phyloP scores from a whole-genome alignment of 2,329 filamentous ascomycete genomes.

The Arthrinium phaeospermum region DNA sequence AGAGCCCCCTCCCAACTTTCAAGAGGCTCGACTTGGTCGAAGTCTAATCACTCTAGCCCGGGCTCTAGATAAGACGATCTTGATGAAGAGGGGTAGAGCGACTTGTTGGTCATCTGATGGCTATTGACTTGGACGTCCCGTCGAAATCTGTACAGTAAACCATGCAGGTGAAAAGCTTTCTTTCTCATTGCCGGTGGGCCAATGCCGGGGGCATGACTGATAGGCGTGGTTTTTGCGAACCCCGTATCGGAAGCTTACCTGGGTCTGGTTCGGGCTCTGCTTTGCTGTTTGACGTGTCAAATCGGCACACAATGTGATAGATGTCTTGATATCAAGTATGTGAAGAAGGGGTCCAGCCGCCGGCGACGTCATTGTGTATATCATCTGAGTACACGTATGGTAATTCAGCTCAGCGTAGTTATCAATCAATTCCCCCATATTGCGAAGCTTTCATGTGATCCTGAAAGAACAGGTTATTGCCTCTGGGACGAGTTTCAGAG shows the following conservation, averaged over 20 bases:
- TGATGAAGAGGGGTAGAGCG: neutral
- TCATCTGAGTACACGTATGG: neutral
- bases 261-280: neutral
- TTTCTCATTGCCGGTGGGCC: neutral
- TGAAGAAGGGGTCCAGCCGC: neutral
- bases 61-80: slow-evolving; percentile 12
- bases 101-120: slow-evolving; percentile 10
- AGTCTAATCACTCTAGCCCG: neutral
- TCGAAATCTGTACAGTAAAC: neutral
- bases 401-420: neutral
- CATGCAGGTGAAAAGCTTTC: neutral
- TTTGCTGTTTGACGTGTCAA: neutral
- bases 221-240: neutral
- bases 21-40: neutral
- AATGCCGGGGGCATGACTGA: neutral
- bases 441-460: neutral
- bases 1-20: neutral
- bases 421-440: neutral
- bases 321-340: neutral
- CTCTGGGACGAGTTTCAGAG: neutral
- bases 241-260: neutral
- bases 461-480: neutral
- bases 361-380: neutral
- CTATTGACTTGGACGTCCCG: neutral
- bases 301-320: neutral